Evolutionary conservation across 1,284 basidiomycete species (phyloP).

Genomic region (Heterobasidion irregulare): DNA sequence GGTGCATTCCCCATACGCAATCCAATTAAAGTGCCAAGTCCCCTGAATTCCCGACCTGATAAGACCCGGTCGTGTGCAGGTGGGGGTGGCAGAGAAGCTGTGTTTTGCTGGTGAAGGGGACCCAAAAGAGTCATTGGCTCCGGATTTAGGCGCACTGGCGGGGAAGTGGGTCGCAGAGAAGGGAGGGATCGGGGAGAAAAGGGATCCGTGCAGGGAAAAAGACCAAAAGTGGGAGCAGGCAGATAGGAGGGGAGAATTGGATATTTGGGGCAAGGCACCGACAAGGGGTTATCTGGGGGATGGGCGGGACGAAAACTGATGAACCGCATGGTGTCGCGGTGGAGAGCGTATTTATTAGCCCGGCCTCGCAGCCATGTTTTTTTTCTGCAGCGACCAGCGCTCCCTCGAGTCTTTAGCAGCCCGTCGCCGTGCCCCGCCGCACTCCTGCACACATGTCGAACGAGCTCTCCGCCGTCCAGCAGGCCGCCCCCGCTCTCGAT

Average conservation of each 20-base stretch:
- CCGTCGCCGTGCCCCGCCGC: not conserved
- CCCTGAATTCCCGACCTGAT: too few relatives aligned
- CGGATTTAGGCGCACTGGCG: too few relatives aligned
- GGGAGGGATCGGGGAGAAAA: too few relatives aligned
- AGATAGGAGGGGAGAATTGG: not conserved
- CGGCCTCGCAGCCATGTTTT: not conserved
- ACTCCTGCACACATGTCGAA: not conserved
- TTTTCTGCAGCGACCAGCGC: not conserved
- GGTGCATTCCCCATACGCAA: too few relatives aligned
- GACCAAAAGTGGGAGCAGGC: not conserved
- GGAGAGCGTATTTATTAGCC: not conserved
- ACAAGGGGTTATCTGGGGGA: not conserved
- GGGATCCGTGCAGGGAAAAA: too few relatives aligned
- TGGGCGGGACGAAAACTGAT: not conserved
- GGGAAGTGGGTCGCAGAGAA: too few relatives aligned
- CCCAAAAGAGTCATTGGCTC: too few relatives aligned
- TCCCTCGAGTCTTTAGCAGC: not conserved
- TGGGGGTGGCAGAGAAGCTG: too few relatives aligned
- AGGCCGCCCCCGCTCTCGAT: constrained; percentile 3
- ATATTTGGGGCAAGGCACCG: not conserved
- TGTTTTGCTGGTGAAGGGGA: too few relatives aligned
- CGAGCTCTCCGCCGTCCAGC: not conserved
- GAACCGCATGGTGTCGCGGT: not conserved
- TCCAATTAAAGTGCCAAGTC: too few relatives aligned
- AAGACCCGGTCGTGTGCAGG: too few relatives aligned